Conservation (phyloP, 177 flowering plant species). For the Vitis hybrid region DNA sequence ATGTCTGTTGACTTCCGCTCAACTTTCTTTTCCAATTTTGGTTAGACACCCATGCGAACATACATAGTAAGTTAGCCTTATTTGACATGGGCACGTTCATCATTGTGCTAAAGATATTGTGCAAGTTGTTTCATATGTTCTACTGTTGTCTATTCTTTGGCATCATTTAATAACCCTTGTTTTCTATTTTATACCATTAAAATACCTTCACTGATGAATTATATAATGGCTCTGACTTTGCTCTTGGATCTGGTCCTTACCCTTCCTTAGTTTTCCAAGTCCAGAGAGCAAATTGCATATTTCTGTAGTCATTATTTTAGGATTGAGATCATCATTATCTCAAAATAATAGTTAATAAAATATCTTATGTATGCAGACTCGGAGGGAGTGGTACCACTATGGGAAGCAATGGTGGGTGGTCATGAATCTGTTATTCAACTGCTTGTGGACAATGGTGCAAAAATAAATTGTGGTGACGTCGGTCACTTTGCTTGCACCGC, state of each 20-base stretch:
- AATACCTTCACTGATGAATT: not conserved
- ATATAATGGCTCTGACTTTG: not conserved
- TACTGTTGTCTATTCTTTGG: no score
- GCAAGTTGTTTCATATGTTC: no score
- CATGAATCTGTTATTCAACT: slow-evolving; percentile 53
- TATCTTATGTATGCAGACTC: slow-evolving; percentile 47
- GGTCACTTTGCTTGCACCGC: slow-evolving; percentile 83
- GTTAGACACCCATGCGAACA: no score
- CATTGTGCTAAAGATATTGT: no score
- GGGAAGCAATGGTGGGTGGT: slow-evolving; percentile 79
- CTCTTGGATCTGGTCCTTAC: not conserved
- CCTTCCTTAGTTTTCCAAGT: not conserved
- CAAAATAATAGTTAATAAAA: not conserved
- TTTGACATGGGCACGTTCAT: no score
- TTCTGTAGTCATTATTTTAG: not conserved
- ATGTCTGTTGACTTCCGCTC: slow-evolving; percentile 5
- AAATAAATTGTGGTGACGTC: slow-evolving; percentile 54
- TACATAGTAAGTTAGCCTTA: no score
- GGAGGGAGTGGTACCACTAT: slow-evolving; percentile 79
- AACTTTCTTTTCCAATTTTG: no score
- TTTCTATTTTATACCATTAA: no score
- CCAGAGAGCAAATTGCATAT: not conserved
- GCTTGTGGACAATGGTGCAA: slow-evolving; percentile 66
- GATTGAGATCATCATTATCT: not conserved
- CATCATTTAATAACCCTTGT: no score